These are phyloP conservation scores for Filosporella fistucella DNA, from an alignment of 495 filamentous ascomycete species.

Conservation along the genomic window DNA sequence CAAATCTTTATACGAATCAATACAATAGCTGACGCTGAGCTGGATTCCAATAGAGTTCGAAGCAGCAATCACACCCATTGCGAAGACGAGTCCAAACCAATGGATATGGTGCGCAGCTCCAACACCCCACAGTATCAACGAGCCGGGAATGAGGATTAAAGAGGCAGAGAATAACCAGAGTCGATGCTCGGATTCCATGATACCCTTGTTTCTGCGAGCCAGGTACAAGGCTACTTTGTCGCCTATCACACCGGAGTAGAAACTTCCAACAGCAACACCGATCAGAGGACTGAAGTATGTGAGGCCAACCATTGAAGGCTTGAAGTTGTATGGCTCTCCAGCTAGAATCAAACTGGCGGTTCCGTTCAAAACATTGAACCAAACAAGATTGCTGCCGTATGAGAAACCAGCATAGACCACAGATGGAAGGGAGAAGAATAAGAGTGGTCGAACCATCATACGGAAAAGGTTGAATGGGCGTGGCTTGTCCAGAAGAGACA, in stretches of 20 bases:
- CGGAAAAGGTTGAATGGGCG: conserved; percentile 34
- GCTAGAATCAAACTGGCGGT: conserved; percentile 58
- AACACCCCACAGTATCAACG: conserved; percentile 64
- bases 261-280: conserved; percentile 46
- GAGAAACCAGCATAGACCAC: conserved; percentile 64
- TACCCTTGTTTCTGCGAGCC: conserved; percentile 42
- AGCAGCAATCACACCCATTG: conserved; percentile 54
- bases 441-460: conserved; percentile 41
- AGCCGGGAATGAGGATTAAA: conserved; percentile 48
- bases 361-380: conserved; percentile 65
- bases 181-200: conserved; percentile 39
- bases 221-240: conserved; percentile 55
- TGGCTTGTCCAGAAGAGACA: conserved; percentile 44
- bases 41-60: conserved; percentile 55
- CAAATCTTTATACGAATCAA: conserved; percentile 61
- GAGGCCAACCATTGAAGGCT: conserved; percentile 57
- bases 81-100: conserved; percentile 60
- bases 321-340: conserved; percentile 50
- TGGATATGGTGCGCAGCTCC: conserved; percentile 56
- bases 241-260: conserved; percentile 10
- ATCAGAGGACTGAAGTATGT: conserved; percentile 55
- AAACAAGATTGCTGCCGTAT: conserved; percentile 59
- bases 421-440: conserved; percentile 49
- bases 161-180: conserved; percentile 58
- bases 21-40: conserved; percentile 55